Percentiles rank a stretch among this genome's conserved stretches.
These are phyloP conservation scores for Borovskyia barvae DNA, from an alignment of 208 protist genomes.

Conservation along the genomic window DNA sequence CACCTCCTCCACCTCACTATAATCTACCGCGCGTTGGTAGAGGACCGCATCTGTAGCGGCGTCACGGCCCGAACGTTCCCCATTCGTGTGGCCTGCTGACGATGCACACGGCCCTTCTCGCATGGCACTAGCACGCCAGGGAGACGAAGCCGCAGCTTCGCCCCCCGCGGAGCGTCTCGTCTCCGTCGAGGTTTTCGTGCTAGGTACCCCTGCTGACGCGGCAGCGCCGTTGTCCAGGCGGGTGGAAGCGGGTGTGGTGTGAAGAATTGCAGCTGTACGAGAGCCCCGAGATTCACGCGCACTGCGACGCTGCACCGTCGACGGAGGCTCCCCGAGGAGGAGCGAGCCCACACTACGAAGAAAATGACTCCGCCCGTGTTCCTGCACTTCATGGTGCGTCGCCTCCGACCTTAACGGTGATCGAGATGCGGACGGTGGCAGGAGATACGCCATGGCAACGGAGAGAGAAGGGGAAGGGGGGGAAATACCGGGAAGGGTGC, in stretches of 20 bases:
- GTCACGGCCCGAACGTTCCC: too few relatives aligned
- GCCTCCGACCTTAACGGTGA: too few relatives aligned
- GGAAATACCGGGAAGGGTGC: neutral
- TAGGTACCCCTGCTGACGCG: neutral
- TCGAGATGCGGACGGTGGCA: neutral
- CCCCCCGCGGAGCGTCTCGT: too few relatives aligned
- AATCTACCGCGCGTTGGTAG: conserved; percentile 51
- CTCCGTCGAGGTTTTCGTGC: too few relatives aligned
- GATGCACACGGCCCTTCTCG: neutral
- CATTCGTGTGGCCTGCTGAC: neutral
- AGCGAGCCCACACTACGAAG: conserved; percentile 10
- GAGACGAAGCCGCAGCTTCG: too few relatives aligned
- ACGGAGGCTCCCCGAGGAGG: conserved; percentile 9
- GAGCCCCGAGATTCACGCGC: neutral
- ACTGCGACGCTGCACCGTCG: neutral
- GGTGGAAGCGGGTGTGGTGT: too few relatives aligned
- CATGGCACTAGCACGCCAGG: too few relatives aligned
- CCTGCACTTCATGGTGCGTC: neutral
- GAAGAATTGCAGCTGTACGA: neutral
- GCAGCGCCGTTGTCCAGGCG: too few relatives aligned
- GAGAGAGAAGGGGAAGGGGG: neutral
- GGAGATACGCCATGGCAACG: conserved; percentile 11
- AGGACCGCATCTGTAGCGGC: conserved; percentile 32
- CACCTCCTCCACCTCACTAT: conserved; percentile 39
- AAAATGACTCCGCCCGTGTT: neutral